phyloP scores from a whole-genome alignment of 2,329 filamentous ascomycete genomes.

The Neopestalotiopsis sp. region DNA sequence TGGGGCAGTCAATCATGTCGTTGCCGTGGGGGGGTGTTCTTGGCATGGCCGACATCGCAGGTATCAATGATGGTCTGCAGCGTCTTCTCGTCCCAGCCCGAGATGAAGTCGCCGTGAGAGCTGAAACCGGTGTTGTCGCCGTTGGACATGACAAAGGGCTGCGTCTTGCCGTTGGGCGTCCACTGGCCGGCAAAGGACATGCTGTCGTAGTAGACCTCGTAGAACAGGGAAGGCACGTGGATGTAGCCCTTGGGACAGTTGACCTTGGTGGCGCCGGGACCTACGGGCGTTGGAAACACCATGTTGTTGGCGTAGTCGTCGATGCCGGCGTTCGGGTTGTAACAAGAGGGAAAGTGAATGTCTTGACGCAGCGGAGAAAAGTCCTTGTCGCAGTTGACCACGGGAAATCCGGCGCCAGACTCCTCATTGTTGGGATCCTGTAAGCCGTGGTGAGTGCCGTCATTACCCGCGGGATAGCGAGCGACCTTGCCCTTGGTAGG shows the following conservation, averaged over 20 bases:
- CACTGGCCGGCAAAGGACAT: constrained; percentile 57
- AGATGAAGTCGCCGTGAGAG: constrained; percentile 75
- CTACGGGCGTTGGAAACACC: constrained; percentile 58
- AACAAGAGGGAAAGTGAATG: constrained; percentile 76
- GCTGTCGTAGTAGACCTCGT: constrained; percentile 66
- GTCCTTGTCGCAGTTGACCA: constrained; percentile 69
- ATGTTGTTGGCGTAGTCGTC: constrained; percentile 69
- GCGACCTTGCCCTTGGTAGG: constrained; percentile 57
- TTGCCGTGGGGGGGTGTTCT: constrained; percentile 34
- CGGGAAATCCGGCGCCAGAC: constrained; percentile 69
- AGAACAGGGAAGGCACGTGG: constrained; percentile 63
- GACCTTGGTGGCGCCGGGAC: constrained; percentile 46
- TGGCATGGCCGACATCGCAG: constrained; percentile 59
- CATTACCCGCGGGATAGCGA: constrained; percentile 59
- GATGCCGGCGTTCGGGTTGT: constrained; percentile 67
- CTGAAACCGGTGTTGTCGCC: constrained; percentile 75
- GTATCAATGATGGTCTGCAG: constrained; percentile 72
- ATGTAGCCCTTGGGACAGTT: constrained; percentile 62
- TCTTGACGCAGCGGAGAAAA: constrained; percentile 69
- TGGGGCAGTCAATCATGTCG: constrained; percentile 68
- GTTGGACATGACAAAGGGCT: constrained; percentile 72
- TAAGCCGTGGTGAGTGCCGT: constrained; percentile 61
- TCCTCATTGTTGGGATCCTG: constrained; percentile 59
- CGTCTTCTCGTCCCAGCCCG: constrained; percentile 71
- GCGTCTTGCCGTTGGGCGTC: constrained; percentile 55